Conservation (phyloP, 768 basidiomycete species). For the Termitomyces sp. region DNA sequence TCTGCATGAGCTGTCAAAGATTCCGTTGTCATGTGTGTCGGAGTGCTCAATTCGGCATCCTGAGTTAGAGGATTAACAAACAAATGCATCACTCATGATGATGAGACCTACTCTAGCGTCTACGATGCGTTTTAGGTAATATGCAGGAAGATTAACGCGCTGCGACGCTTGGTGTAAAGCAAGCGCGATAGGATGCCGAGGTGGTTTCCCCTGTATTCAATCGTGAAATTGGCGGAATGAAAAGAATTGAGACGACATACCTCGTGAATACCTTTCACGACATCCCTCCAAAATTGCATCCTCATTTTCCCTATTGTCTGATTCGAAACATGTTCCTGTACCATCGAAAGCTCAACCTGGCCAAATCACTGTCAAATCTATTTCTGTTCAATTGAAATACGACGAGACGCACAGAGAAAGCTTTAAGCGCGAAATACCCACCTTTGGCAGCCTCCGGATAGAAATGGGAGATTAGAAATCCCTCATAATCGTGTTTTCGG, state of each 20-base stretch:
- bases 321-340: conserved; percentile 75
- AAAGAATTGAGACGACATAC: conserved; percentile 31
- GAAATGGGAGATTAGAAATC: conserved; percentile 64
- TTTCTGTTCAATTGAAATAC: conserved; percentile 1
- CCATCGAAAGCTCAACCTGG: conserved; percentile 71
- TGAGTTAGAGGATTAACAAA: conserved; percentile 22
- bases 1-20: conserved; percentile 71
- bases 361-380: conserved; percentile 5
- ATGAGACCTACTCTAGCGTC: conserved; percentile 67
- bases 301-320: conserved; percentile 74
- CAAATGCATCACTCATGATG: conserved; percentile 1
- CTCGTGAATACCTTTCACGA: conserved; percentile 59
- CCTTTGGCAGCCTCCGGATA: conserved; percentile 61
- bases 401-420: conserved; percentile 66
- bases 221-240: conserved; percentile 3
- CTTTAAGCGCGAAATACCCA: conserved; percentile 74
- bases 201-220: conserved; percentile 57
- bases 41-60: conserved; percentile 63
- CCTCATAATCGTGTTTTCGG: conserved; percentile 78
- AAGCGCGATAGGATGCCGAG: conserved; percentile 75
- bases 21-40: conserved; percentile 61
- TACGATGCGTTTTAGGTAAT: conserved; percentile 78
- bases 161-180: conserved; percentile 58
- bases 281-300: conserved; percentile 85
- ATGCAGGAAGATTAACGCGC: conserved; percentile 48